Evolutionary conservation across 371 early-diverging fungal species (phyloP), one percentile per base, ranked within the genome.

Genomic region (Apophysomyces elegans): DNA sequence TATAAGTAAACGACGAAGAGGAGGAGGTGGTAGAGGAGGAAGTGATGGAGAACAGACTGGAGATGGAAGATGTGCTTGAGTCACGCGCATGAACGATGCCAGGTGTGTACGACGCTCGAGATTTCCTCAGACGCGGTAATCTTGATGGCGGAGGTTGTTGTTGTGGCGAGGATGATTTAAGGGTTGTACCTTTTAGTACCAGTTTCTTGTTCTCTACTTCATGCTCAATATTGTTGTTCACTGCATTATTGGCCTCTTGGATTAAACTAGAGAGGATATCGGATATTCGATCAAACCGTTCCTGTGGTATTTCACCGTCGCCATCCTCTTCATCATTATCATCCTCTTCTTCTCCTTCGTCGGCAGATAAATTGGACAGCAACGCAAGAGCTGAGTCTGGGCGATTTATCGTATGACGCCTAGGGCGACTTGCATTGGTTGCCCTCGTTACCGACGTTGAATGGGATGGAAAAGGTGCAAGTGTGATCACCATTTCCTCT

Each of bases 361-460:
- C 41, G 58, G 58, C 37, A 58, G 38, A 58, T 37, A 46, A 26
- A 37, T 50, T 32, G 54, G 54, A 50, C 54, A 61, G 5, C 18
- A 50, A 32, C 54, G 18, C n/a, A 26, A 50, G 54, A 50, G 54
- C 54, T 50, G 54, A 50, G 54, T 50, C 54, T 50, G 54, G 54
- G n/a, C 54, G 54, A 32, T 50, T 50, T 50, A 50, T 50, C 54
- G 54, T 50, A 50, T 50, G 54, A 50, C 54, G 54, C 54, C 54
- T 16, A 4, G 54, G 21, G 9, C 21, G n/a, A 50, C 8, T 50
- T 26, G 54, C 54, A 21, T 50, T 50, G 32, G 32, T 26, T 21
- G 21, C 21, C 16, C 54, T 50, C 11, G 54, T n/a, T 9, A 18
- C 9, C 21, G 54, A 21, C 47, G 47, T 26, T 26, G 32, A 26